A percentile compares a stretch with the other conserved stretches of the same genome.
Conservation (phyloP, 306 rosid species). For the Macrotyloma uniflorum region DNA sequence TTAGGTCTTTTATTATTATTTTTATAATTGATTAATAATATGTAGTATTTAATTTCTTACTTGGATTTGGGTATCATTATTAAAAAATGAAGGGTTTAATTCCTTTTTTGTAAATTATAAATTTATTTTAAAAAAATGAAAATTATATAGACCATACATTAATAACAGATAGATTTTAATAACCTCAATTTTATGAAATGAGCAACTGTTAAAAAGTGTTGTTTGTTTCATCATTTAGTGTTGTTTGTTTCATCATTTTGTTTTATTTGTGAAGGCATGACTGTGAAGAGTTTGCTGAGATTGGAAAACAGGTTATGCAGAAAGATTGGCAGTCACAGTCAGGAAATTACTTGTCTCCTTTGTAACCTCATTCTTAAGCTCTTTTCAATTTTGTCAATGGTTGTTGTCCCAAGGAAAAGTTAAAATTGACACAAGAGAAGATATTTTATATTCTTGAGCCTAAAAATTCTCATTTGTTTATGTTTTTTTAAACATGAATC, state of each 20-base stretch:
- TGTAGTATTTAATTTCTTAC: not conserved
- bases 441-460: no score
- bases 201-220: no score
- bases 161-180: no score
- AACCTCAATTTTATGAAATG: no score
- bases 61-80: not conserved
- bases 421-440: no score
- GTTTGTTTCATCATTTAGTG: no score
- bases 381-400: not conserved
- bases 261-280: slow-evolving; percentile 11
- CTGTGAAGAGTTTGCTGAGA: not conserved
- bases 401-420: not conserved
- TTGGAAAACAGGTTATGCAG: slow-evolving; percentile 39
- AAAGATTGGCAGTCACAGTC: slow-evolving; percentile 28
- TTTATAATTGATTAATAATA: not conserved
- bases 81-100: no score
- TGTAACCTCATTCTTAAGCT: slow-evolving; percentile 31
- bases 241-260: slow-evolving; percentile 5
- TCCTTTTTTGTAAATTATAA: no score
- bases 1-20: not conserved
- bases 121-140: no score
- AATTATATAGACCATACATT: no score
- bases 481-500: no score
- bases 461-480: not conserved
- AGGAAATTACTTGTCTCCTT: slow-evolving; percentile 42